Evolutionary conservation across 768 basidiomycete genomes (phyloP), one percentile per base, ranked within the genome.

Genomic region (Mycena alexandri): DNA sequence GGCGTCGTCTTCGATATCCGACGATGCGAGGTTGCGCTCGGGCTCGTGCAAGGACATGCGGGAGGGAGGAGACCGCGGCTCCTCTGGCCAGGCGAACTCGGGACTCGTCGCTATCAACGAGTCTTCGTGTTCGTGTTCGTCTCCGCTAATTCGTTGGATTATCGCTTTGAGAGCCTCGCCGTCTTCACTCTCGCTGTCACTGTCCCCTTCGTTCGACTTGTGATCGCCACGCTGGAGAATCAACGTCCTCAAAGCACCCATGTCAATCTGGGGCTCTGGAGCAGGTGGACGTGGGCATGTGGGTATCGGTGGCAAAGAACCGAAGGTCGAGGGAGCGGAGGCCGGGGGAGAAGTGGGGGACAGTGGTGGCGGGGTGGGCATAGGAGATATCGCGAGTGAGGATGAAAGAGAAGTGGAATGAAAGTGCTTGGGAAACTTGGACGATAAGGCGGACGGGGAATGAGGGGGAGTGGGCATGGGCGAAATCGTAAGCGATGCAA

Each of bases 51-150:
- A 67, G 16, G 66, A 71, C 16, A 67, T 3, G 14, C 65, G 61
- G 44, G 70, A 64, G 2, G 69, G 61, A 16, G 70, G 66, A 22
- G 70, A 22, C 38, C 65, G 51, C 5, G 69, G 62, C 21, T 71
- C 69, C 51, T 71, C 69, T 33, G 67, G 65, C 52, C 51, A 64
- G 6, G 62, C 50, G 21, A 64, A 70, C 65, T 66, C 69, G 44
- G 60, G 63, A 33, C 44, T 48, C 16, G 50, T 38, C 53, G 17
- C 17, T 10, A 33, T 59, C 9, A 60, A 61, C 8, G 58, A 50
- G 14, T 48, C 51, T 36, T 34, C 56, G 24, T 22, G 21, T 16
- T 34, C 50, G 43, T 33, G 13, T 9, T 36, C 50, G n/a, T 41
- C 44, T 11, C 17, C 10, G 57, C 41, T 38, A 10, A 33, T 22